Evolutionary conservation across 371 early-diverging fungal species (phyloP).

Genomic region (Catenaria anguillulae): DNA sequence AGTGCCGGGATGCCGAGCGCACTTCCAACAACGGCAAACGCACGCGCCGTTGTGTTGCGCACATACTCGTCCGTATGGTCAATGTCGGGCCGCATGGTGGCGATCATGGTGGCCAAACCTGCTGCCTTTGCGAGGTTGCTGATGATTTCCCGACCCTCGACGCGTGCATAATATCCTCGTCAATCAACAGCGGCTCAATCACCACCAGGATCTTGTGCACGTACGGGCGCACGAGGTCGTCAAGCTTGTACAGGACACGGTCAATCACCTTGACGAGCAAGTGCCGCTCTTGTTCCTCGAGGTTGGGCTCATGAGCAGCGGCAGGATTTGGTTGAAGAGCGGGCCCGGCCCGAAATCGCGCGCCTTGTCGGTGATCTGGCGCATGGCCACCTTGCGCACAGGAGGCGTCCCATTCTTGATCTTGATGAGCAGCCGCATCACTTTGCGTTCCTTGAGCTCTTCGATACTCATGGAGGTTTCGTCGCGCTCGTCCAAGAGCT

Average conservation of each 20-base stretch:
- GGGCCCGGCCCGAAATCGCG: constrained; percentile 89
- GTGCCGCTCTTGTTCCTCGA: constrained; percentile 97
- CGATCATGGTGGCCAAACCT: constrained; percentile 94
- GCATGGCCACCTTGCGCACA: constrained; percentile 77
- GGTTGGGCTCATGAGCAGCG: constrained; percentile 89
- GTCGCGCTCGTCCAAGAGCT: constrained; percentile 67
- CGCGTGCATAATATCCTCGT: constrained; percentile 95
- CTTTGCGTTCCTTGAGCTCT: constrained; percentile 86
- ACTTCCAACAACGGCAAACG: constrained; percentile 92
- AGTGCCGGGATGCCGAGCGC: constrained; percentile 90
- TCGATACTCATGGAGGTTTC: constrained; percentile 71
- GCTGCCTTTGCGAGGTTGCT: constrained; percentile 94
- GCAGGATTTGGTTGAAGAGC: constrained; percentile 90
- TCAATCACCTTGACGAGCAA: constrained; percentile 94
- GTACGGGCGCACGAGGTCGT: constrained; percentile 88
- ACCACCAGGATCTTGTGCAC: constrained; percentile 96
- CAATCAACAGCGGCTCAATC: constrained; percentile 91
- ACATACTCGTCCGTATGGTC: constrained; percentile 96
- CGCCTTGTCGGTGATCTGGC: constrained; percentile 91
- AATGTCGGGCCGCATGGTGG: constrained; percentile 95
- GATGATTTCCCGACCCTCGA: constrained; percentile 95
- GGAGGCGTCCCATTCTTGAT: constrained; percentile 97
- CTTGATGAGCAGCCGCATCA: constrained; percentile 82
- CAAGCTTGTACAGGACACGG: constrained; percentile 84
- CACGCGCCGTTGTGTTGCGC: constrained; percentile 93